Evolutionary conservation across 164 flowering plant species (phyloP).

Genomic region (Akebia trifoliata): DNA sequence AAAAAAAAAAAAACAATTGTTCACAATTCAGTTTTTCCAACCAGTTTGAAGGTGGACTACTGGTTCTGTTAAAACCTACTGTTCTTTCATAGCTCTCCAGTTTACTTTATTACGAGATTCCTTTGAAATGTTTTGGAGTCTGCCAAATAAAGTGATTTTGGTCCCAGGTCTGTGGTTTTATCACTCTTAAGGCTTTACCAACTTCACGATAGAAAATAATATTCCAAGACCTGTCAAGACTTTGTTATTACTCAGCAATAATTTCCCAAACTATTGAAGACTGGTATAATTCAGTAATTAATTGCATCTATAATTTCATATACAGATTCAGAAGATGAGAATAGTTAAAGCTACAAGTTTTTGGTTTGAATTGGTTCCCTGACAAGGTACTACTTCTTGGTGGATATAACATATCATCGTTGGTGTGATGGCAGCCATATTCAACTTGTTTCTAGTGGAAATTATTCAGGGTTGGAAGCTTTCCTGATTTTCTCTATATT

Average conservation of each 20-base stretch:
- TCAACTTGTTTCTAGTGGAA: slow-evolving; percentile 3
- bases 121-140: too few relatives aligned
- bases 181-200: too few relatives aligned
- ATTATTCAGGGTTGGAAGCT: slow-evolving; percentile 7
- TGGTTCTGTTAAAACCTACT: too few relatives aligned
- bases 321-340: slow-evolving; percentile 73
- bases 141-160: too few relatives aligned
- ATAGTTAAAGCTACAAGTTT: slow-evolving; percentile 19
- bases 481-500: background rate
- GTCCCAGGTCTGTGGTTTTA: too few relatives aligned
- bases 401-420: slow-evolving; percentile 1
- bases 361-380: background rate
- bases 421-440: slow-evolving; percentile 3
- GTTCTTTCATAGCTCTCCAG: too few relatives aligned
- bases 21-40: too few relatives aligned
- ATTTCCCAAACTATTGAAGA: background rate
- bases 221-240: too few relatives aligned
- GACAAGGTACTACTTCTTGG: slow-evolving; percentile 4
- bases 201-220: too few relatives aligned
- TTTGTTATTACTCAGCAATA: background rate
- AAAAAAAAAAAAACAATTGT: too few relatives aligned
- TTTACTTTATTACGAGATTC: too few relatives aligned
- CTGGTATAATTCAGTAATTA: background rate
- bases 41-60: too few relatives aligned
- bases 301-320: background rate